Evolutionary conservation across 2,329 filamentous ascomycete genomes (phyloP).

Genomic region (Chaetomiaceae sp.): DNA sequence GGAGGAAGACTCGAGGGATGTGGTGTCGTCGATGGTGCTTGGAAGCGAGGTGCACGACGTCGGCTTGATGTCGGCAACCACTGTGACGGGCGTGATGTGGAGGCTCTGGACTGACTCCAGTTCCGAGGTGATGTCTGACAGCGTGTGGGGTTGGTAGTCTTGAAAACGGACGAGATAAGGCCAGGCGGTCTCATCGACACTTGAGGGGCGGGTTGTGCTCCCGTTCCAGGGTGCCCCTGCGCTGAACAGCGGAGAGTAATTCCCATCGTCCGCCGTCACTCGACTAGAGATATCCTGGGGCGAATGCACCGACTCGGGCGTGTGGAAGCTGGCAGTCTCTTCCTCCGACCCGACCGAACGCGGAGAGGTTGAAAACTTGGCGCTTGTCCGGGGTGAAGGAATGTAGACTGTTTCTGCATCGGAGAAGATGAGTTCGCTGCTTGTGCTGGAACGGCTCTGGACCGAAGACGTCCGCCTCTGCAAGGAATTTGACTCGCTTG

Average conservation of each 20-base stretch:
- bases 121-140: not conserved
- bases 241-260: not conserved
- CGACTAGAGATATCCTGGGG: not conserved
- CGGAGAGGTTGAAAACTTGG: too few species aligned
- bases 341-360: not conserved
- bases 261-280: not conserved
- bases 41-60: not conserved
- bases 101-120: not conserved
- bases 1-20: not conserved
- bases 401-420: slow-evolving; percentile 29
- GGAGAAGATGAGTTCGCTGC: slow-evolving; percentile 29
- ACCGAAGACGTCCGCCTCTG: slow-evolving; percentile 25
- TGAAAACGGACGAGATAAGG: not conserved
- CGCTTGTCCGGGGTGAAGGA: not conserved
- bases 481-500: not conserved
- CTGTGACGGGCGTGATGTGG: not conserved
- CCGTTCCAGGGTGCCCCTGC: not conserved
- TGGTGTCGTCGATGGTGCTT: not conserved
- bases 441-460: slow-evolving; percentile 30
- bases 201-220: not conserved
- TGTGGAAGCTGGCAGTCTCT: not conserved
- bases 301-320: not conserved
- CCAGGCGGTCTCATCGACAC: not conserved
- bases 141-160: not conserved
- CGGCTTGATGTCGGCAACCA: not conserved